phyloP scores from a whole-genome alignment of 768 basidiomycete species.

The Hydnomerulius pinastri region DNA sequence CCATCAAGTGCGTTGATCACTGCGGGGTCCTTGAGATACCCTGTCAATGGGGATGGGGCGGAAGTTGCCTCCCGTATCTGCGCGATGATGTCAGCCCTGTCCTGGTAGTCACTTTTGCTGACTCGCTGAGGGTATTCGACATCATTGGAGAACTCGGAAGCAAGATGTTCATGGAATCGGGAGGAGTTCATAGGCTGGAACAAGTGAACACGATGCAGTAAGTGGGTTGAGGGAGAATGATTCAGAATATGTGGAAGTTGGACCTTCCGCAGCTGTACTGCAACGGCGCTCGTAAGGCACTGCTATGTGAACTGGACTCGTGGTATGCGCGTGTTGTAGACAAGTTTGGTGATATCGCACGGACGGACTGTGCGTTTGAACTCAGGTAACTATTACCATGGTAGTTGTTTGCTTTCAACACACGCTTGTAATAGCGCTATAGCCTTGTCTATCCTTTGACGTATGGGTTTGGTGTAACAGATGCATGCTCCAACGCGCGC shows the following conservation, averaged over 20 bases:
- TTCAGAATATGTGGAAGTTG: background rate
- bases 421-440: background rate
- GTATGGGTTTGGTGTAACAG: background rate
- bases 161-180: slow-evolving; percentile 33
- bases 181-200: slow-evolving; percentile 26
- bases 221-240: slow-evolving; percentile 9
- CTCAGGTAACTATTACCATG: background rate
- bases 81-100: slow-evolving; percentile 36
- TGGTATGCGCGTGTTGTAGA: slow-evolving; percentile 19
- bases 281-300: slow-evolving; percentile 10
- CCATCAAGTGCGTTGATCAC: slow-evolving; percentile 37
- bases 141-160: slow-evolving; percentile 17
- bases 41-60: slow-evolving; percentile 46
- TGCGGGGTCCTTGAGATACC: slow-evolving; percentile 47
- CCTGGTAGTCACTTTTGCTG: slow-evolving; percentile 3
- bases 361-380: background rate
- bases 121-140: slow-evolving; percentile 12
- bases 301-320: slow-evolving; percentile 18
- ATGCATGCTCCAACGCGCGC: too few relatives aligned
- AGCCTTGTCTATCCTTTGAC: background rate
- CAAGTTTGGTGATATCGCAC: slow-evolving; percentile 2
- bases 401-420: background rate
- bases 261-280: slow-evolving; percentile 10
- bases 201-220: slow-evolving; percentile 11
- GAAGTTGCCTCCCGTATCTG: slow-evolving; percentile 46